These are phyloP conservation scores for Aspergillus sparsus DNA, from an alignment of 495 filamentous ascomycete genomes.

Conservation along the genomic window DNA sequence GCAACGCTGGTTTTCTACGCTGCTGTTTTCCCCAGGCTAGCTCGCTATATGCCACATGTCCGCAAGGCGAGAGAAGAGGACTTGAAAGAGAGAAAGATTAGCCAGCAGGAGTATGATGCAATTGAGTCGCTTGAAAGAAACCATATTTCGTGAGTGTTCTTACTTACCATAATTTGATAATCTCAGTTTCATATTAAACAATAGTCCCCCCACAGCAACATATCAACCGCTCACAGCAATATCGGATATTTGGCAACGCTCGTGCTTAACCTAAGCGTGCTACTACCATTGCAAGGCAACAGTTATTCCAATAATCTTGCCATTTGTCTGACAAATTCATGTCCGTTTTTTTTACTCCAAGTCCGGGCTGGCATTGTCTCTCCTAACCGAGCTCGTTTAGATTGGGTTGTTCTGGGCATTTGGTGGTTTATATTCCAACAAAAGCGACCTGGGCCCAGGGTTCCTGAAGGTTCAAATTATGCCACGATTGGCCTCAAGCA, in stretches of 20 bases:
- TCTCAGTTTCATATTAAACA: slow-evolving; percentile 17
- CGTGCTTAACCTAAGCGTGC: slow-evolving; percentile 47
- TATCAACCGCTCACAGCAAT: slow-evolving; percentile 53
- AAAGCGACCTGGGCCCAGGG: slow-evolving; percentile 44
- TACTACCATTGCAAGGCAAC: slow-evolving; percentile 44
- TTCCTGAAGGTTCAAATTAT: slow-evolving; percentile 50
- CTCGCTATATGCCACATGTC: slow-evolving; percentile 50
- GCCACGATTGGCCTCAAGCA: slow-evolving; percentile 51
- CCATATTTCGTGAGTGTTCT: slow-evolving; percentile 41
- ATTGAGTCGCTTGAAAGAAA: slow-evolving; percentile 52
- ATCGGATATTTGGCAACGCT: slow-evolving; percentile 50
- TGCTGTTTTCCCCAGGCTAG: slow-evolving; percentile 49
- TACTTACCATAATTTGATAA: neutral
- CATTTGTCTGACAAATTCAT: slow-evolving; percentile 50
- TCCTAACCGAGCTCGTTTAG: slow-evolving; percentile 17
- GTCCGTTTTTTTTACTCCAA: slow-evolving; percentile 16
- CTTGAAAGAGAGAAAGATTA: slow-evolving; percentile 44
- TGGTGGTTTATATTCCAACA: slow-evolving; percentile 57
- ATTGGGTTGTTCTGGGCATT: slow-evolving; percentile 51
- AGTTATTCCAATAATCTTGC: slow-evolving; percentile 49
- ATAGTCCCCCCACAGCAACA: slow-evolving; percentile 29
- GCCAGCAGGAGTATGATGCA: slow-evolving; percentile 44
- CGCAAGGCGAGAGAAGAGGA: slow-evolving; percentile 50
- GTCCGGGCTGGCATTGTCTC: neutral
- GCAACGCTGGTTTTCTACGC: slow-evolving; percentile 53